Base-by-base conservation (phyloP, 106 monocot genomes). In the Apostasia shenzhenica region DNA sequence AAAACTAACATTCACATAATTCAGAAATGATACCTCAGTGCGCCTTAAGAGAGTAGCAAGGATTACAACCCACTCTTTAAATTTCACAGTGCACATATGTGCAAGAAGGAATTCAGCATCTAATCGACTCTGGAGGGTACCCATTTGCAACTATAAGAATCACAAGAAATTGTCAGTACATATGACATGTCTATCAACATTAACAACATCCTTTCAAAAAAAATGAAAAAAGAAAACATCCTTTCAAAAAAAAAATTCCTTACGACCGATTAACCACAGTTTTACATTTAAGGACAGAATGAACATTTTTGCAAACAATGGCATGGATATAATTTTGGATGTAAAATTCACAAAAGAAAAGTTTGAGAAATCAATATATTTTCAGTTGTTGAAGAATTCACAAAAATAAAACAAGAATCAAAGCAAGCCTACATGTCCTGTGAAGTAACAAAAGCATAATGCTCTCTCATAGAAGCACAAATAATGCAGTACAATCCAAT, bases 31-130 rank as follows among this genome's bases (percentile, higher is more conserved):
- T 83, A 99, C 99, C 99, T 99, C 99, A 45, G 79, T 39, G 61
- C 99, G 99, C 70, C 90, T 81, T 54, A 99, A 77, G 49, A 99
- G 67, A 83, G 99, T 99, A 51, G 99, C 99, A 37, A 99, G 74
- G 54, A 99, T 87, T 56, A 99, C 93, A 77, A 99, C 90, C 99
- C 99, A 99, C 75, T 99, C 99, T 81, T 92, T 99, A 69, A 99
- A 99, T 76, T 93, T 99, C 57, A 99, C 99, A 76, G 99, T 93
- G 75, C 99, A 99, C 99, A 99, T 99, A 72, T 99, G 99, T 10
- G 99, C 92, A 50, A 99, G 77, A 59, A 99, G 84, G 67, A 99
- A 99, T 55, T 99, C 99, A 58, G 99, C 99, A 85, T 99, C 99
- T 63, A 99, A 66, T 51, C 99, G 86, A 67, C 99, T 99, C 78